phyloP scores from a whole-genome alignment of 108 stramenopile genomes.

The Cyclostephanos invisitatus region DNA sequence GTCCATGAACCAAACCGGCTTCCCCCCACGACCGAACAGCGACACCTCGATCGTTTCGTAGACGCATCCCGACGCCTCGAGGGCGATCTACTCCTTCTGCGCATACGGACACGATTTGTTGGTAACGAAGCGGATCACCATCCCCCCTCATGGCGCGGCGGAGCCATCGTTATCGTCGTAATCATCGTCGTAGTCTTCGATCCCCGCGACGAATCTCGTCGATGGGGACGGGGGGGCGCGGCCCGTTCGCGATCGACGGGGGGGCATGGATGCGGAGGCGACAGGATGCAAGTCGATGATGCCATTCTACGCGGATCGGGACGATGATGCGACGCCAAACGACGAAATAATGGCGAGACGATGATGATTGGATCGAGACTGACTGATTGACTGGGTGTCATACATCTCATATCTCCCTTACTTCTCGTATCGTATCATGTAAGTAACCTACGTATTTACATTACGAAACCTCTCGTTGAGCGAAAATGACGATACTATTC shows the following conservation, averaged over 20 bases:
- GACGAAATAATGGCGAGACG: background rate
- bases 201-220: background rate
- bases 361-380: background rate
- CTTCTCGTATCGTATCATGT: too few relatives aligned
- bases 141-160: background rate
- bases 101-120: slow-evolving; percentile 83
- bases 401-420: too few relatives aligned
- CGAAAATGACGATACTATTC: too few relatives aligned
- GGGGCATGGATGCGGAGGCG: background rate
- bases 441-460: too few relatives aligned
- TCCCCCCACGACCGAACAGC: slow-evolving; percentile 75
- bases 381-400: too few relatives aligned
- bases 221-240: background rate
- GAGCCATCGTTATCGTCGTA: background rate
- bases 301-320: background rate
- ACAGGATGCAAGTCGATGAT: background rate
- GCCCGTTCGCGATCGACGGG: background rate
- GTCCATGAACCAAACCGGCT: slow-evolving; percentile 84
- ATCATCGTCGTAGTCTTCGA: too few relatives aligned
- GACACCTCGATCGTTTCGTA: slow-evolving; percentile 70
- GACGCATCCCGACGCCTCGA: slow-evolving; percentile 54
- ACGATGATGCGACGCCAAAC: background rate
- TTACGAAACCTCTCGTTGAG: too few relatives aligned
- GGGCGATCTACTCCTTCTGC: slow-evolving; percentile 82
- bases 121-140: slow-evolving; percentile 59